These are phyloP conservation scores for Metschnikowia continentalis DNA, from an alignment of 805 yeast genomes.

Conservation along the genomic window DNA sequence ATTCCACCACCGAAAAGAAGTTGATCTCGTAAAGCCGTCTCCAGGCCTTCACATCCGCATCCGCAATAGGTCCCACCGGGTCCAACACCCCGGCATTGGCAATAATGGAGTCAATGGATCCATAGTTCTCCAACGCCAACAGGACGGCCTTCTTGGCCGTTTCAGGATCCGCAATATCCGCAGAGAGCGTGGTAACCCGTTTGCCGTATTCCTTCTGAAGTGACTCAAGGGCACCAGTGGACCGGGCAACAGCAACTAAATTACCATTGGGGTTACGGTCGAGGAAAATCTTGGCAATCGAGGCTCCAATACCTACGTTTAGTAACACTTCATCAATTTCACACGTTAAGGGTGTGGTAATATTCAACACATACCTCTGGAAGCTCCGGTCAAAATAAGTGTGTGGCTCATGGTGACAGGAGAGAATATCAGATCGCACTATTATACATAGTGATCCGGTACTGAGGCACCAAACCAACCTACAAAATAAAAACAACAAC, in stretches of 20 bases:
- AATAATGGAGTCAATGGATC: slow-evolving; percentile 58
- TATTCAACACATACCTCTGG: slow-evolving; percentile 17
- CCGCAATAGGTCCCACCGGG: slow-evolving; percentile 59
- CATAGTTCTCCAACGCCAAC: slow-evolving; percentile 46
- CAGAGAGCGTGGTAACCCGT: slow-evolving; percentile 48
- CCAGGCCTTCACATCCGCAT: slow-evolving; percentile 57
- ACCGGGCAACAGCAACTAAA: slow-evolving; percentile 72
- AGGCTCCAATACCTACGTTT: slow-evolving; percentile 69
- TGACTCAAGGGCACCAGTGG: slow-evolving; percentile 43
- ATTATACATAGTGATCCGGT: not conserved
- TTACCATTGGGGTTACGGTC: slow-evolving; percentile 28
- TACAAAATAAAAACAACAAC: no score
- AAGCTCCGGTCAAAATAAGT: slow-evolving; percentile 21
- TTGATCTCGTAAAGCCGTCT: slow-evolving; percentile 66
- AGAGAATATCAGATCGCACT: not conserved
- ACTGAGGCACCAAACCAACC: no score
- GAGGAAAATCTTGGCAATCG: slow-evolving; percentile 56
- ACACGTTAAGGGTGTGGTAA: slow-evolving; percentile 15
- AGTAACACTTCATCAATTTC: slow-evolving; percentile 38
- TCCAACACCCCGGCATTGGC: slow-evolving; percentile 83
- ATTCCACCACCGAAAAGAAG: slow-evolving; percentile 66
- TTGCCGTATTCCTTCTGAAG: slow-evolving; percentile 43
- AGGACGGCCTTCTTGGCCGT: slow-evolving; percentile 38
- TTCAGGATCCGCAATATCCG: slow-evolving; percentile 52
- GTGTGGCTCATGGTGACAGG: slow-evolving; percentile 16